Evolutionary conservation across 83 land plant genomes (phyloP).

Genomic region (Diphasiastrum complanatum): DNA sequence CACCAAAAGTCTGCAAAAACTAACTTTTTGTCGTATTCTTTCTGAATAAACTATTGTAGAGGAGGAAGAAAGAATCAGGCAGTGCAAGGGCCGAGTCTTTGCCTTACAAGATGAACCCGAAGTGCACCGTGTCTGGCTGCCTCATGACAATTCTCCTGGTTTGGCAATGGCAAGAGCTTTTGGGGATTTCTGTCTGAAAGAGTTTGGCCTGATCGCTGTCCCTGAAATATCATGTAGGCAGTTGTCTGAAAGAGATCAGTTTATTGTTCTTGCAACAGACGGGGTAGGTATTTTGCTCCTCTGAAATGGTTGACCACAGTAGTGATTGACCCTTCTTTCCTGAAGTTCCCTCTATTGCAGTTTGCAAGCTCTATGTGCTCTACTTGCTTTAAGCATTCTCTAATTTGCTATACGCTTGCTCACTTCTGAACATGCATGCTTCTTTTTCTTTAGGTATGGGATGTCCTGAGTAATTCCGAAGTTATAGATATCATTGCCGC

Average conservation of each 20-base stretch:
- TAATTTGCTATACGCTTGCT: neutral
- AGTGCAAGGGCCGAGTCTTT: no score
- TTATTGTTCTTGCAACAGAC: slow-evolving; percentile 10
- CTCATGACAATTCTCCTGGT: slow-evolving; percentile 15
- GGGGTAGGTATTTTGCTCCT: no score
- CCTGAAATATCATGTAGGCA: no score
- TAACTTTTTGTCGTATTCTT: neutral
- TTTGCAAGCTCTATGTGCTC: no score
- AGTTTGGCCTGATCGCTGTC: no score
- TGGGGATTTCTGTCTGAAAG: slow-evolving; percentile 14
- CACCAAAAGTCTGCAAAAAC: neutral
- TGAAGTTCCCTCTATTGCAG: no score
- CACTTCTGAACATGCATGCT: neutral
- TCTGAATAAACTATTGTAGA: neutral
- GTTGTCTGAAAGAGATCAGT: neutral
- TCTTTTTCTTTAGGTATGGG: slow-evolving; percentile 8
- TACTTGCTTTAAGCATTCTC: no score
- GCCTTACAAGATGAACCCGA: slow-evolving; percentile 16
- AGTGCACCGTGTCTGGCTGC: slow-evolving; percentile 16
- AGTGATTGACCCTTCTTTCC: no score
- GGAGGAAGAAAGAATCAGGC: slow-evolving; percentile 14
- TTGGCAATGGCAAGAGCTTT: slow-evolving; percentile 17
- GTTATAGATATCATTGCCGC: neutral
- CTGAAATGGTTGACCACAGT: no score
- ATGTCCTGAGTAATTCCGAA: slow-evolving; percentile 14